Base-by-base conservation (phyloP, 192 early-diverging fungal genomes). In the Linnemannia hyalina region DNA sequence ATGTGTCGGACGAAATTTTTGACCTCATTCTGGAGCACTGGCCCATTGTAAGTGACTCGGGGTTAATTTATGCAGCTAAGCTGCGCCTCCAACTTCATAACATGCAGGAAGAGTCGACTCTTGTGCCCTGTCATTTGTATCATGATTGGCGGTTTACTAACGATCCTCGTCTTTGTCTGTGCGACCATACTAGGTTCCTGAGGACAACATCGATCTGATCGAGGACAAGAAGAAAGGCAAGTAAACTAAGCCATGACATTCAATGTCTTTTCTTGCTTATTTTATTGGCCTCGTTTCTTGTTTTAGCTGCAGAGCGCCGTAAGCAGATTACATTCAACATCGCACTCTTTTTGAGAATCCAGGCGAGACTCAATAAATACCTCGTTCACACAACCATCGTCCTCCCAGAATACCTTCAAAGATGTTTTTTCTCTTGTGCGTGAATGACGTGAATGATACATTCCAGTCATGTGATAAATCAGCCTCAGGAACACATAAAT, bases 1-100 rank as follows among this genome's bases (percentile, higher is more conserved):
- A 99, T 82, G 93, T 98, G 70, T 92, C 94, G 32, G 93, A 99
- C 70, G 98, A 99, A 81, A 93, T 99, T 63, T 90, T 91, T 73
- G 96, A 96, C 15, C 88, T 98, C 42, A 96, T 99, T 82, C 75
- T 93, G 57, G 91, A 93, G 88, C 94, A 93, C 44, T 97, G 94
- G 92, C 90, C 93, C 22, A 71, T 93, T 41, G 94, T 95, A 88
- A 87, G 88, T 86, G 46, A 46, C 52, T 38, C 0, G 20, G 41
- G 70, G 54, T 13, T 29, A 42, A 76, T 71, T 60, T 72, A 69
- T 68, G 10, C 29, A 49, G 16, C 52, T 71, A 38, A 54, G 49
- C 41, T 65, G 15, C 22, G 26, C 81, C 55, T 35, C 23, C 60
- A 65, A 8, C 3, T 35, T 65, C 29, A 13, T 65, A 3, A 9